Percentiles rank a stretch among this genome's conserved stretches.
Evolutionary conservation across 345 rosid species (phyloP).

Genomic region (Acer negundo): DNA sequence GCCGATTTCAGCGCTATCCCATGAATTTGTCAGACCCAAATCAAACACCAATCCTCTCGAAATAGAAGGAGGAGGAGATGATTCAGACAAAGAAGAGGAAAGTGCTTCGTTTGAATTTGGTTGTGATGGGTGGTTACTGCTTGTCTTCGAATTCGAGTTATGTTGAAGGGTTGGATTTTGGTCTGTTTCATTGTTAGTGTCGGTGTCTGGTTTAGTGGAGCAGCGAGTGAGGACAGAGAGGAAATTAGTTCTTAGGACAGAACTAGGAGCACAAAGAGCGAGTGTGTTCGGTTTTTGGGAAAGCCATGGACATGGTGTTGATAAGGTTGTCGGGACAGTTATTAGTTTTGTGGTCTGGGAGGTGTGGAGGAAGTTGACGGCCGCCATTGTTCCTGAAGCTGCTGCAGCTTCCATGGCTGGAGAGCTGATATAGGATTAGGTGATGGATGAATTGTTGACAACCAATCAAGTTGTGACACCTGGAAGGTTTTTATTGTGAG

Average conservation of each 20-base stretch:
- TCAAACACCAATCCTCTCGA: slow-evolving; percentile 63
- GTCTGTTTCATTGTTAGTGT: slow-evolving; percentile 30
- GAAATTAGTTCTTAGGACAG: slow-evolving; percentile 18
- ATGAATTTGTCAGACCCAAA: slow-evolving; percentile 50
- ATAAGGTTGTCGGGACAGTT: slow-evolving; percentile 19
- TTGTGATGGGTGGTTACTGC: slow-evolving; percentile 8
- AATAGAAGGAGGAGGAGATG: slow-evolving; percentile 14
- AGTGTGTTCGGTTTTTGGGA: slow-evolving; percentile 24
- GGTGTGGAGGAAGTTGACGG: slow-evolving; percentile 33
- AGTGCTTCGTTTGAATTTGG: slow-evolving; percentile 19
- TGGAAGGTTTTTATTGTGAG: not conserved
- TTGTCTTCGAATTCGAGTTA: slow-evolving; percentile 15
- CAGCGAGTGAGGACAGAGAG: slow-evolving; percentile 48
- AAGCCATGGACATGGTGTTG: slow-evolving; percentile 27
- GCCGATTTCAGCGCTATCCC: slow-evolving; percentile 76
- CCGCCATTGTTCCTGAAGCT: slow-evolving; percentile 31
- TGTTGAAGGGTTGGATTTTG: slow-evolving; percentile 27
- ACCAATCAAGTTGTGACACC: slow-evolving; percentile 19
- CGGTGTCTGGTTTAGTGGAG: slow-evolving; percentile 45
- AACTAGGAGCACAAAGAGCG: slow-evolving; percentile 19
- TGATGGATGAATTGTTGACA: not conserved
- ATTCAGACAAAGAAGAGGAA: slow-evolving; percentile 22
- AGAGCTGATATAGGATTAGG: not conserved
- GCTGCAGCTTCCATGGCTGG: slow-evolving; percentile 27
- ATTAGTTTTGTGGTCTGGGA: slow-evolving; percentile 19